These are phyloP conservation scores for Penicillium paradoxum DNA, from an alignment of 495 filamentous ascomycete genomes.

Conservation along the genomic window DNA sequence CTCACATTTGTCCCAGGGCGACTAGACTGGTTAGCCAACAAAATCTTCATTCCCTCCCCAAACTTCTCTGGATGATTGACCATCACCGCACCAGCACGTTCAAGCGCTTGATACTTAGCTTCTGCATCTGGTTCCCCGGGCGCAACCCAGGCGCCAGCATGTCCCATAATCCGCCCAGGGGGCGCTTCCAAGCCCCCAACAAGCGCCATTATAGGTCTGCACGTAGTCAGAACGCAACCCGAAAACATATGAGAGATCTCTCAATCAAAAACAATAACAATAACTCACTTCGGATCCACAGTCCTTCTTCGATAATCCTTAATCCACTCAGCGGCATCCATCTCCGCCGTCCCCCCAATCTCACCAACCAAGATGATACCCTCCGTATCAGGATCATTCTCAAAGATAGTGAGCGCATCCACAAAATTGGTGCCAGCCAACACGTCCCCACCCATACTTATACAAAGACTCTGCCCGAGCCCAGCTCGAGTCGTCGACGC, in stretches of 20 bases:
- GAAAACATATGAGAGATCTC: not conserved
- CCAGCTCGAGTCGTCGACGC: conserved; percentile 77
- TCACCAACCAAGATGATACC: conserved; percentile 84
- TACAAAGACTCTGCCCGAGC: conserved; percentile 78
- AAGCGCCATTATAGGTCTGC: conserved; percentile 74
- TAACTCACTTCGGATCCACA: conserved; percentile 61
- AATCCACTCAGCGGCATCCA: conserved; percentile 80
- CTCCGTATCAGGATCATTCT: conserved; percentile 69
- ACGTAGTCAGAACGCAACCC: not conserved
- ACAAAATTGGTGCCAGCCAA: conserved; percentile 77
- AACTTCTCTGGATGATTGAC: conserved; percentile 80
- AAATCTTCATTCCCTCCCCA: conserved; percentile 61
- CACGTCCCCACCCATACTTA: conserved; percentile 85
- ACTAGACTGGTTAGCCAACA: conserved; percentile 36
- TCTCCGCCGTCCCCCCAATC: conserved; percentile 75
- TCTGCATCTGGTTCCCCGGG: conserved; percentile 61
- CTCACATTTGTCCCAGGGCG: conserved; percentile 27
- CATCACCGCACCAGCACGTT: conserved; percentile 66
- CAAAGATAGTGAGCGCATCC: conserved; percentile 69
- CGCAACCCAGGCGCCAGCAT: conserved; percentile 74
- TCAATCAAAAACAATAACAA: not conserved
- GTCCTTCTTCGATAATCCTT: conserved; percentile 56
- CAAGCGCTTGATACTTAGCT: conserved; percentile 63
- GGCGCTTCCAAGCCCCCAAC: conserved; percentile 66
- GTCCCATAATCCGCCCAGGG: conserved; percentile 75